Evolutionary conservation across 768 basidiomycete genomes (phyloP).

Genomic region (Boletellus ananiceps): DNA sequence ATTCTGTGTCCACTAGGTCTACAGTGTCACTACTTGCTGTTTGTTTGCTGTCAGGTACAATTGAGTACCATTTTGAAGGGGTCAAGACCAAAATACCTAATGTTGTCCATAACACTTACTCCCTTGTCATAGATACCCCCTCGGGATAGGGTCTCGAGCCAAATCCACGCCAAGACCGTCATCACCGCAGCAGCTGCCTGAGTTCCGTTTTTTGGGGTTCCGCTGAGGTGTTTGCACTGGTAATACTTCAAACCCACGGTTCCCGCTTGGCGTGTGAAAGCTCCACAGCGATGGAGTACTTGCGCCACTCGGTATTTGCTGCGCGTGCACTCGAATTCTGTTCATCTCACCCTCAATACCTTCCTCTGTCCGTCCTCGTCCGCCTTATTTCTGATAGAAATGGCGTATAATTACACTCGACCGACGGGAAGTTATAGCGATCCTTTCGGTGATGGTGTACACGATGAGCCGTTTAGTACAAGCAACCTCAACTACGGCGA

Average conservation of each 20-base stretch:
- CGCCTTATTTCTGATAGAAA: slow-evolving; percentile 22
- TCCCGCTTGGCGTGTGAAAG: slow-evolving; percentile 21
- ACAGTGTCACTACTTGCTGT: too few species aligned
- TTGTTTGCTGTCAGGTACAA: too few species aligned
- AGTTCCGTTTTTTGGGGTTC: not conserved
- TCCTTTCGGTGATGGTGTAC: slow-evolving; percentile 24
- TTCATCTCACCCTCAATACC: not conserved
- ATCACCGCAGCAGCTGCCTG: too few species aligned
- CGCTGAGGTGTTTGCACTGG: too few species aligned
- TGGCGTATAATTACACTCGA: slow-evolving; percentile 20
- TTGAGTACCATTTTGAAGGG: too few species aligned
- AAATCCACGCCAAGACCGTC: too few species aligned
- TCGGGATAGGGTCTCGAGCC: too few species aligned
- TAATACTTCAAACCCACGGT: too few species aligned
- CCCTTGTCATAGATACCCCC: too few species aligned
- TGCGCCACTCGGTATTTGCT: not conserved
- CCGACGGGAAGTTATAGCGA: slow-evolving; percentile 16
- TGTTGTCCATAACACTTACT: too few species aligned
- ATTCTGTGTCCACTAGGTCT: too few species aligned
- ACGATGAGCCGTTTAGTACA: slow-evolving; percentile 20
- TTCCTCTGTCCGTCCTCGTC: slow-evolving; percentile 1
- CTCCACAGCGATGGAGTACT: not conserved
- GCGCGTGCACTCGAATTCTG: not conserved
- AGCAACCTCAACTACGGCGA: slow-evolving; percentile 14
- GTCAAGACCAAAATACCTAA: too few species aligned